Percentiles rank a stretch among this genome's conserved stretches.
These are phyloP conservation scores for Globisporangium uncinulatum DNA, from an alignment of 352 stramenopile genomes.

Conservation along the genomic window DNA sequence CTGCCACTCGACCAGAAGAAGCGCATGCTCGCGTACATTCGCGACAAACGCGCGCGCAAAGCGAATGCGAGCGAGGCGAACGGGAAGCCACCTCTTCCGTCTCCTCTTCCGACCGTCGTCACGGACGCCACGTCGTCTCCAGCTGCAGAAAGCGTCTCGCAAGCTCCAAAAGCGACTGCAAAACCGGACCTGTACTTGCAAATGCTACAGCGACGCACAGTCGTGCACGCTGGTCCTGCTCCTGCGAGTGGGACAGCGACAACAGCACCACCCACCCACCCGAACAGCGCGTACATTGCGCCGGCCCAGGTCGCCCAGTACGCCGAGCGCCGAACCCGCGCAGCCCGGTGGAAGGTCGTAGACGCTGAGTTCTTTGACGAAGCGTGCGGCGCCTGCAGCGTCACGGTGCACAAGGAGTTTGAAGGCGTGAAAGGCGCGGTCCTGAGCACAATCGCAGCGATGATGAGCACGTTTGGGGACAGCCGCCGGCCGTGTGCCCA, in stretches of 20 bases:
- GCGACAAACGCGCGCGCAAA: slow-evolving; percentile 42
- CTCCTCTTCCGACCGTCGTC: background rate
- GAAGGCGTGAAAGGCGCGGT: slow-evolving; percentile 42
- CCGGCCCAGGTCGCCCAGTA: slow-evolving; percentile 46
- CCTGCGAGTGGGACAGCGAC: background rate
- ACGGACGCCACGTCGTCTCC: background rate
- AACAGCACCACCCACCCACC: slow-evolving; percentile 18
- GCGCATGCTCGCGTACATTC: slow-evolving; percentile 79
- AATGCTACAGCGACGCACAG: slow-evolving; percentile 69
- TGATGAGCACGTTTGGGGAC: slow-evolving; percentile 86
- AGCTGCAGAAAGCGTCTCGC: slow-evolving; percentile 9
- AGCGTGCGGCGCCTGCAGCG: slow-evolving; percentile 42
- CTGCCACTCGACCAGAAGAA: slow-evolving; percentile 75
- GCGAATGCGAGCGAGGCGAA: background rate
- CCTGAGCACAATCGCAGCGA: slow-evolving; percentile 59
- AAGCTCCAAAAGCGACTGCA: slow-evolving; percentile 4
- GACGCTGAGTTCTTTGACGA: slow-evolving; percentile 70
- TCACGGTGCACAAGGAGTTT: slow-evolving; percentile 30
- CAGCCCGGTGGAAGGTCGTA: slow-evolving; percentile 61
- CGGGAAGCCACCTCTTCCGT: background rate
- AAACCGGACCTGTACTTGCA: slow-evolving; percentile 70
- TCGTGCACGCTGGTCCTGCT: slow-evolving; percentile 19
- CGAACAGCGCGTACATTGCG: slow-evolving; percentile 60
- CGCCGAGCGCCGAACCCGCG: slow-evolving; percentile 34
- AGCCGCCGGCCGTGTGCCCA: slow-evolving; percentile 42